phyloP scores from a whole-genome alignment of 164 flowering plant species.

The Amborella trichopoda region DNA sequence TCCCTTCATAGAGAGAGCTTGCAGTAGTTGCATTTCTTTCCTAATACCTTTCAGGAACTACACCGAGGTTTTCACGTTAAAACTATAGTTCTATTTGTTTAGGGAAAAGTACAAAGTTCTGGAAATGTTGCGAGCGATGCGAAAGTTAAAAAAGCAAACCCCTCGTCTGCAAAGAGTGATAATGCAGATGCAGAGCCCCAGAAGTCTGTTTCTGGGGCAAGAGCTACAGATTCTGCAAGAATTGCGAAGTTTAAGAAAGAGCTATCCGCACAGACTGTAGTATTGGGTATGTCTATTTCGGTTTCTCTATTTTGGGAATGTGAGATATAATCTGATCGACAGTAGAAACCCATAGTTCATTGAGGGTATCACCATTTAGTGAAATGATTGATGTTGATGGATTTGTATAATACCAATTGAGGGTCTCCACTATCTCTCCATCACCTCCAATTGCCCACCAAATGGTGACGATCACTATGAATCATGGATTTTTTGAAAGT shows the following conservation, averaged over 20 bases:
- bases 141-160: conserved; percentile 22
- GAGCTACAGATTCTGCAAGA: conserved; percentile 91
- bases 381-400: too few relatives aligned
- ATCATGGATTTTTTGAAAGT: too few relatives aligned
- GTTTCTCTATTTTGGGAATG: too few relatives aligned
- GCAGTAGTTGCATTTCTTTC: too few relatives aligned
- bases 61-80: not conserved
- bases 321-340: too few relatives aligned
- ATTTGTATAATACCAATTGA: too few relatives aligned
- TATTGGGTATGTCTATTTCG: conserved; percentile 41
- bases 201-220: conserved; percentile 44
- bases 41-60: not conserved
- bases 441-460: too few relatives aligned
- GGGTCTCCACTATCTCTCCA: too few relatives aligned
- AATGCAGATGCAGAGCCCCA: conserved; percentile 32
- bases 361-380: too few relatives aligned
- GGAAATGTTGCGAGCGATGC: conserved; percentile 18
- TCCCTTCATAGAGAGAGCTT: too few relatives aligned
- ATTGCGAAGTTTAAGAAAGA: conserved; percentile 72
- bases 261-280: conserved; percentile 60
- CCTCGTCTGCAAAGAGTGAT: conserved; percentile 28
- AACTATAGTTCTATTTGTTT: conserved; percentile 1
- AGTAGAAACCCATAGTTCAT: too few relatives aligned
- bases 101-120: conserved; percentile 42
- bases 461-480: too few relatives aligned